These are phyloP conservation scores for Taphrina communis DNA, from an alignment of 1,139 yeast species.

Conservation along the genomic window DNA sequence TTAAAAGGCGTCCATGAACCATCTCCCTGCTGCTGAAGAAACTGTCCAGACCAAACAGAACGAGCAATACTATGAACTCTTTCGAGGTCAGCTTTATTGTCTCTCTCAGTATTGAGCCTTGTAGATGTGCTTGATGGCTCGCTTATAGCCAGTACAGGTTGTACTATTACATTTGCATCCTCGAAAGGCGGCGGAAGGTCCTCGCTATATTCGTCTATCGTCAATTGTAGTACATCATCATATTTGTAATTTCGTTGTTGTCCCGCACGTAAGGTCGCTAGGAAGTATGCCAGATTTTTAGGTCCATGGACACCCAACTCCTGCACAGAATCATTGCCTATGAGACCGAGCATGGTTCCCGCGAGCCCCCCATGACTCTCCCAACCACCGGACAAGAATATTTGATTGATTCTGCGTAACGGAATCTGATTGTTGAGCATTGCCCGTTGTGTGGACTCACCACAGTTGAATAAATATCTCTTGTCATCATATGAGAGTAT, in stretches of 20 bases:
- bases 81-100: not conserved
- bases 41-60: conserved; percentile 34
- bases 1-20: conserved; percentile 16
- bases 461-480: conserved; percentile 40
- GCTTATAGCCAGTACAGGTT: conserved; percentile 17
- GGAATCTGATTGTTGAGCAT: conserved; percentile 22
- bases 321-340: not conserved
- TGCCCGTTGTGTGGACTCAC: conserved; percentile 41
- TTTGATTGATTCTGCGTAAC: conserved; percentile 20
- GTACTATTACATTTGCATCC: conserved; percentile 22
- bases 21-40: conserved; percentile 3
- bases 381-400: conserved; percentile 39
- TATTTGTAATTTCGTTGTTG: conserved; percentile 23
- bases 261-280: conserved; percentile 36
- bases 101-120: not conserved
- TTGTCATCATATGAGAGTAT: conserved; percentile 37
- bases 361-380: conserved; percentile 41
- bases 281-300: conserved; percentile 29
- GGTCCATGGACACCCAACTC: conserved; percentile 33
- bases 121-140: not conserved
- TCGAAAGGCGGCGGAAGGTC: conserved; percentile 3
- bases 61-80: conserved; percentile 20
- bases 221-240: not conserved
- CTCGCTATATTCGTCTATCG: conserved; percentile 15
- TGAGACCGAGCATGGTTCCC: conserved; percentile 29